phyloP scores from a whole-genome alignment of 1,284 basidiomycete genomes.

The Ganoderma sp. region DNA sequence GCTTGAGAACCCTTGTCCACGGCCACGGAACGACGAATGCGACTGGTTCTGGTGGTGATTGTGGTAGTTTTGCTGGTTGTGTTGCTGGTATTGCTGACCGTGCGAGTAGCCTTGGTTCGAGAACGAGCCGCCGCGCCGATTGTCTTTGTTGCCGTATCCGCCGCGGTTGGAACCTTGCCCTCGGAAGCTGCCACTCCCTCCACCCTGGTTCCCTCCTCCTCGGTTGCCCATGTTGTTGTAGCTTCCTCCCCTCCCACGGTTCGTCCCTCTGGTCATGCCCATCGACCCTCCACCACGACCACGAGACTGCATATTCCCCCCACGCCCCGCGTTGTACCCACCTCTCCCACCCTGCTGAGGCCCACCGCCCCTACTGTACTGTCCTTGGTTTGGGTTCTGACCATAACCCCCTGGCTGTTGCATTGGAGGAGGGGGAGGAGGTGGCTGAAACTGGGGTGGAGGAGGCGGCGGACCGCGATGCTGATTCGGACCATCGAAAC shows the following conservation, averaged over 20 bases:
- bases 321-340: constrained; percentile 46
- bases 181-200: constrained; percentile 47
- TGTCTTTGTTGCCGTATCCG: constrained; percentile 61
- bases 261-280: constrained; percentile 52
- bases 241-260: constrained; percentile 46
- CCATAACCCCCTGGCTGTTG: constrained; percentile 35
- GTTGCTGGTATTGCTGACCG: constrained; percentile 47
- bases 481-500: constrained; percentile 77
- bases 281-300: constrained; percentile 54
- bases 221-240: constrained; percentile 47
- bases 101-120: constrained; percentile 43
- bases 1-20: constrained; percentile 47
- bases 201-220: constrained; percentile 42
- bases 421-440: constrained; percentile 44
- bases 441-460: constrained; percentile 52
- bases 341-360: constrained; percentile 50
- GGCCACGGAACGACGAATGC: constrained; percentile 49
- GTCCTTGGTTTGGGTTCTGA: constrained; percentile 38
- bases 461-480: constrained; percentile 49
- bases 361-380: constrained; percentile 47
- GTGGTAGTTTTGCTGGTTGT: constrained; percentile 31
- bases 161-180: constrained; percentile 68
- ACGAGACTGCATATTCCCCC: constrained; percentile 46
- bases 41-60: constrained; percentile 35
- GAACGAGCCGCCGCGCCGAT: constrained; percentile 69